Conservation (phyloP, 805 yeast genomes). For the Lipomyces sp. region DNA sequence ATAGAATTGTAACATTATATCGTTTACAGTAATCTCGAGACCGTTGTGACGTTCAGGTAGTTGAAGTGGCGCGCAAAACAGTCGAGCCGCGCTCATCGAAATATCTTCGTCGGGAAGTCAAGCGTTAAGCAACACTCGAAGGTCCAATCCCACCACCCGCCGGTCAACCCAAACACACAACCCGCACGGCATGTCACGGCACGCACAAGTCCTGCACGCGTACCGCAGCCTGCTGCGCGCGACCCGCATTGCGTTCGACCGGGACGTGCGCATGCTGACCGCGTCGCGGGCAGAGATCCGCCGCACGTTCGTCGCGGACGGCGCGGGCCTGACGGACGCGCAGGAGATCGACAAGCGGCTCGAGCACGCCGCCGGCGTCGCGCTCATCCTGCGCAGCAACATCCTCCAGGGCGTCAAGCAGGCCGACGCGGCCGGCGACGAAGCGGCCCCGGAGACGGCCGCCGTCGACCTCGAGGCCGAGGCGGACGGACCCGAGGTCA, state of each 20-base stretch:
- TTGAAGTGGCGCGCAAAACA: neutral
- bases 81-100: too few species aligned
- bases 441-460: conserved; percentile 6
- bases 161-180: too few species aligned
- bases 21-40: neutral
- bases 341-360: conserved; percentile 52
- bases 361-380: conserved; percentile 63
- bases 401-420: conserved; percentile 75
- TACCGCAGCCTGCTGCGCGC: conserved; percentile 36
- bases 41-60: neutral
- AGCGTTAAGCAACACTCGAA: too few species aligned
- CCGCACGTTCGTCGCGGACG: conserved; percentile 9
- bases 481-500: neutral
- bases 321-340: conserved; percentile 27
- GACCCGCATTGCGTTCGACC: conserved; percentile 36
- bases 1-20: neutral
- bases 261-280: conserved; percentile 46
- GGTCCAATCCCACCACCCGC: too few species aligned
- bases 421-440: conserved; percentile 35
- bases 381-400: conserved; percentile 63
- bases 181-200: conserved; percentile 27
- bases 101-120: too few species aligned
- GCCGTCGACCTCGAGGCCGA: conserved; percentile 65
- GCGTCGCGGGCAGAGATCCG: conserved; percentile 63
- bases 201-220: conserved; percentile 28